These are phyloP conservation scores for Sextonia rubra DNA, from an alignment of 164 flowering plant genomes.

Conservation along the genomic window DNA sequence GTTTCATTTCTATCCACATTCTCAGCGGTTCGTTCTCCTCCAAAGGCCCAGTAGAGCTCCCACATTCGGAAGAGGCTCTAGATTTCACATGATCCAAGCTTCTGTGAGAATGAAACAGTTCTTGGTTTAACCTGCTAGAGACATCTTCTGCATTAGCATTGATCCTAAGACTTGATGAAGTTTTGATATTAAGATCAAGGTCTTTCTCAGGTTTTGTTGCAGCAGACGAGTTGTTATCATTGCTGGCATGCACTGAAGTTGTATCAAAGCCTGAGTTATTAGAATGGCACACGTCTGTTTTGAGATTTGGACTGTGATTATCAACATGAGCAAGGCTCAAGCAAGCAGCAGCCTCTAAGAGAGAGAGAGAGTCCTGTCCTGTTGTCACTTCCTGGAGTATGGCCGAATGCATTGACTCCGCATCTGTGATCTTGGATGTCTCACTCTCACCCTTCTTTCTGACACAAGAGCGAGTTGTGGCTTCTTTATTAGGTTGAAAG, in stretches of 20 bases:
- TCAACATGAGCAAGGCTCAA: conserved; percentile 10
- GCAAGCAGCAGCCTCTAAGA: conserved; percentile 12
- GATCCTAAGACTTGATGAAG: conserved; percentile 33
- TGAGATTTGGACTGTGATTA: conserved; percentile 28
- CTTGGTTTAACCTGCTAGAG: conserved; percentile 37
- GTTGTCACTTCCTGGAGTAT: conserved; percentile 14
- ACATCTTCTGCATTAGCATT: conserved; percentile 51
- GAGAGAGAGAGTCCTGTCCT: conserved; percentile 11
- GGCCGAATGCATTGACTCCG: conserved; percentile 14
- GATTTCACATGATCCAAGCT: conserved; percentile 27
- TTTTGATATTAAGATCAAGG: conserved; percentile 7
- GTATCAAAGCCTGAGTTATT: conserved; percentile 8
- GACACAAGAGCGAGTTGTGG: conserved; percentile 3
- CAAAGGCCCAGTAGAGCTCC: conserved; percentile 50
- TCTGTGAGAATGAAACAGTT: conserved; percentile 32
- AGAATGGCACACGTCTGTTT: conserved; percentile 17
- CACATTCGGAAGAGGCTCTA: conserved; percentile 58
- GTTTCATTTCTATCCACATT: conserved; percentile 82
- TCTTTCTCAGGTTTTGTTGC: conserved; percentile 14
- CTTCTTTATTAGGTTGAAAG: conserved; percentile 8
- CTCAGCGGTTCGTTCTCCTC: conserved; percentile 52
- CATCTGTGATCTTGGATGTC: conserved; percentile 25
- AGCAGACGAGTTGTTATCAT: conserved; percentile 7
- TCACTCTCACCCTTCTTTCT: conserved; percentile 26
- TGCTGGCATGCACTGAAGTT: conserved; percentile 8